A percentile compares a stretch with the other conserved stretches of the same genome.
These are phyloP conservation scores for Heterobasidion occidentale DNA, from an alignment of 1,284 basidiomycete genomes.

Conservation along the genomic window DNA sequence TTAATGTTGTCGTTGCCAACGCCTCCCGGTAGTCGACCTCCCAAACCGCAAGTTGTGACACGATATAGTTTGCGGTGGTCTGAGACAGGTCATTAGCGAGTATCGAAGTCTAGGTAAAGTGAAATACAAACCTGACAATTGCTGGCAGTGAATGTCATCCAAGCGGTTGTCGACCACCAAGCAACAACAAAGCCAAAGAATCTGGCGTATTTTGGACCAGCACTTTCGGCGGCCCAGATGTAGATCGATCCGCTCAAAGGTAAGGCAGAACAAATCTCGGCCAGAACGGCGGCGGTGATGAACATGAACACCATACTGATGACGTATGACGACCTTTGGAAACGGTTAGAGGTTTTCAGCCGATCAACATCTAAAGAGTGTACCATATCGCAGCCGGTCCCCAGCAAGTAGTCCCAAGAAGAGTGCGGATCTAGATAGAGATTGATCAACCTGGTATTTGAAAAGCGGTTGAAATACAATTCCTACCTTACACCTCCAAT, in stretches of 20 bases:
- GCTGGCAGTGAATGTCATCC: slow-evolving; percentile 83
- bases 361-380: neutral
- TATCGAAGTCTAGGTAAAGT: neutral
- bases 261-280: slow-evolving; percentile 81
- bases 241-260: slow-evolving; percentile 86
- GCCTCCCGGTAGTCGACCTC: slow-evolving; percentile 72
- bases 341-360: neutral
- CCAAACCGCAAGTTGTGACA: slow-evolving; percentile 75
- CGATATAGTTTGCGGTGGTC: slow-evolving; percentile 80
- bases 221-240: slow-evolving; percentile 85
- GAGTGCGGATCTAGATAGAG: slow-evolving; percentile 51
- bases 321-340: slow-evolving; percentile 66
- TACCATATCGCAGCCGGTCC: slow-evolving; percentile 81
- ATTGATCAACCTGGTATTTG: neutral
- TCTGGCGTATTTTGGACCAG: slow-evolving; percentile 73
- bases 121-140: slow-evolving; percentile 63
- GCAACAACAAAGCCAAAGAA: slow-evolving; percentile 84
- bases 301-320: slow-evolving; percentile 77
- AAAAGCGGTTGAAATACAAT: slow-evolving; percentile 8
- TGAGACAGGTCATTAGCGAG: slow-evolving; percentile 18
- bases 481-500: slow-evolving; percentile 72
- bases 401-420: slow-evolving; percentile 79
- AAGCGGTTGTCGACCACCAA: slow-evolving; percentile 84
- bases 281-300: slow-evolving; percentile 78
- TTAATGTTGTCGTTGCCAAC: slow-evolving; percentile 62